These are phyloP conservation scores for Fermentozyma sake DNA, from an alignment of 1,139 yeast genomes.

Conservation along the genomic window DNA sequence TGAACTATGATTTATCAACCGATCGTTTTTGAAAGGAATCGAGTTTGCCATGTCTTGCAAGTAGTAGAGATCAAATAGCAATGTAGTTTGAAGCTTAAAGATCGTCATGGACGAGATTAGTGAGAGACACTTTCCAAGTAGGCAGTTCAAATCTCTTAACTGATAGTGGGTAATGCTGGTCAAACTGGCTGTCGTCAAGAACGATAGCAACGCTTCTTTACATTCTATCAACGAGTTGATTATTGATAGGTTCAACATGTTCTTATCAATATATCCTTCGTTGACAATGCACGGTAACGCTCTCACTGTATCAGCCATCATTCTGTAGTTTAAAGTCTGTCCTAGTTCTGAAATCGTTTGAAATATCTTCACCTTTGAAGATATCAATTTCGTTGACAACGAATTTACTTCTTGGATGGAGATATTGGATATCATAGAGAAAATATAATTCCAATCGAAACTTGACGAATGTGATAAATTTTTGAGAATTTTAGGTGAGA, in stretches of 20 bases:
- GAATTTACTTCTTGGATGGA: too few species aligned
- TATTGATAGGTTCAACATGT: slow-evolving; percentile 6
- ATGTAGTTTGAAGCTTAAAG: slow-evolving; percentile 15
- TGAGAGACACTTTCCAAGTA: slow-evolving; percentile 20
- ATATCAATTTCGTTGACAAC: too few species aligned
- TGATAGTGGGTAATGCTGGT: slow-evolving; percentile 13
- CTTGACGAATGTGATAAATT: too few species aligned
- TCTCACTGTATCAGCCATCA: slow-evolving; percentile 6
- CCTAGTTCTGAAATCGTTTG: not conserved
- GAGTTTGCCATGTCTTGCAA: slow-evolving; percentile 32
- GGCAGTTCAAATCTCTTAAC: slow-evolving; percentile 15
- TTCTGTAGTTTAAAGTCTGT: not conserved
- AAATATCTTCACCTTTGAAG: too few species aligned
- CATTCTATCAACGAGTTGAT: slow-evolving; percentile 15
- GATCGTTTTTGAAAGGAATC: slow-evolving; percentile 31
- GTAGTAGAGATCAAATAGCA: slow-evolving; percentile 23
- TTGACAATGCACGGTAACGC: slow-evolving; percentile 9
- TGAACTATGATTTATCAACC: slow-evolving; percentile 10
- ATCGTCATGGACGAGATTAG: slow-evolving; percentile 23
- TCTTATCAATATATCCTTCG: slow-evolving; percentile 7
- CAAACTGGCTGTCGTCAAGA: slow-evolving; percentile 5
- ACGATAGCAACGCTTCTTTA: slow-evolving; percentile 15
- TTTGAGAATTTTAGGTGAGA: too few species aligned
- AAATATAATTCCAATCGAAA: too few species aligned
- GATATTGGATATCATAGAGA: too few species aligned